Base-by-base conservation (phyloP, 148 eudicot genomes). In the Oxyria digyna region DNA sequence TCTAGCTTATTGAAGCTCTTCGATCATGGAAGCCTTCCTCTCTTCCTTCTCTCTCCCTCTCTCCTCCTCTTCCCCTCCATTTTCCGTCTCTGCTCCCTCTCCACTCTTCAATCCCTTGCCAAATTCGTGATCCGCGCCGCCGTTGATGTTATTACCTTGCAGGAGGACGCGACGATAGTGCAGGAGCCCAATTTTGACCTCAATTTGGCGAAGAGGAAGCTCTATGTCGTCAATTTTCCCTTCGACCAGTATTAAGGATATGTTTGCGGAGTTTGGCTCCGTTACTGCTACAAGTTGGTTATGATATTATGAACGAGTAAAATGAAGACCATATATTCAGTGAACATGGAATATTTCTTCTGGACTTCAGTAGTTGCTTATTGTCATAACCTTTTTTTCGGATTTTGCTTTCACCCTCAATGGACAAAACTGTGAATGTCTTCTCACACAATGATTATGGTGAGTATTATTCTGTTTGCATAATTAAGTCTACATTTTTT, bases 191-290 rank as follows among this genome's bases (percentile, higher is more conserved):
- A 59, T 59, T 59, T 37, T 3, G 65, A 59, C 37, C 18, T 27
- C 10, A 59, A 59, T 59, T 29, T 59, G 38, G 65, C 71, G 24
- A 85, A 74, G 74, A 85, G 79, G 70, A 92, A 92, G 82, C 91
- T 92, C 32, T 87, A 80, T 73, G 89, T 89, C 66, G 77, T 80
- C 10, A 85, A 89, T 80, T 81, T 92, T 76, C 96, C 96, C 89
- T 70, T 79, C 85, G 73, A 81, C 72, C 23, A 96, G 87, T 46
- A 78, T 92, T 63, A 92, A 83, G 81, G 83, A 73, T 14, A 40
- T 80, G 14, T 89, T 92, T 33, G 86, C 83, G 68, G 83, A 84
- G 70, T 89, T 86, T 79, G 98, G 97, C 6, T 73, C 81, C 74
- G 91, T 92, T 33, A 50, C 64, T 24, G n/a, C n/a, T n/a, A n/a